phyloP scores from a whole-genome alignment of 1,284 basidiomycete species.

The Cystobasidium slooffiae region DNA sequence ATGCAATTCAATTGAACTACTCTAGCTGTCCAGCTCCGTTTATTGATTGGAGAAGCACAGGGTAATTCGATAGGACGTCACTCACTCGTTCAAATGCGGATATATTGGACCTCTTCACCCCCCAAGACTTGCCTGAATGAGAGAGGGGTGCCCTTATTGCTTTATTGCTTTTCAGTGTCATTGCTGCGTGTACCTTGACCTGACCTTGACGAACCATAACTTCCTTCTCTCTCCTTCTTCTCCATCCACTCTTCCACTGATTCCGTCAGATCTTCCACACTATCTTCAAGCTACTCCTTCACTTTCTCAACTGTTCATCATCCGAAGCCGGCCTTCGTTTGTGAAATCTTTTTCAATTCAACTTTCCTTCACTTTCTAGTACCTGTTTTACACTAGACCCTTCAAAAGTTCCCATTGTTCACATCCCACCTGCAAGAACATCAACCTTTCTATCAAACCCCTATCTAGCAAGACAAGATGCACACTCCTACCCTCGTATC shows the following conservation, averaged over 20 bases:
- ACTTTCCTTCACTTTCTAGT: not conserved
- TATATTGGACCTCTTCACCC: not conserved
- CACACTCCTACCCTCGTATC: constrained; percentile 40
- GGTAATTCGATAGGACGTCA: not conserved
- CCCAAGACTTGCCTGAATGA: constrained; percentile 18
- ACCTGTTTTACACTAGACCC: not conserved
- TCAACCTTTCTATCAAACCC: not conserved
- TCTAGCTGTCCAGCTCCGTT: too few species aligned
- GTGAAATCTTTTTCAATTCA: not conserved
- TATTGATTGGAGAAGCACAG: not conserved
- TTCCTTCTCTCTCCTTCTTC: constrained; percentile 7
- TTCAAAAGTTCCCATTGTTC: too few species aligned
- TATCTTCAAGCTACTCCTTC: not conserved
- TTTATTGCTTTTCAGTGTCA: not conserved
- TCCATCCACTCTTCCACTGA: not conserved
- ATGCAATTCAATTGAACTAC: constrained; percentile 3
- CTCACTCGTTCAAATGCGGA: constrained; percentile 7
- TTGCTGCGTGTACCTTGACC: not conserved
- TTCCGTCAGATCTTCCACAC: not conserved
- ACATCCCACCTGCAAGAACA: not conserved
- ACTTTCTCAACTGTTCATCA: not conserved
- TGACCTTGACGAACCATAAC: constrained; percentile 2
- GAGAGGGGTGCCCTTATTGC: not conserved
- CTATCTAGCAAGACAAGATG: constrained; percentile 14
- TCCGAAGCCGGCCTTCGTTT: constrained; percentile 3